A percentile compares a stretch with the other conserved stretches of the same genome.
These are phyloP conservation scores for Lasiosphaeris hirsuta DNA, from an alignment of 495 filamentous ascomycete genomes.

Conservation along the genomic window DNA sequence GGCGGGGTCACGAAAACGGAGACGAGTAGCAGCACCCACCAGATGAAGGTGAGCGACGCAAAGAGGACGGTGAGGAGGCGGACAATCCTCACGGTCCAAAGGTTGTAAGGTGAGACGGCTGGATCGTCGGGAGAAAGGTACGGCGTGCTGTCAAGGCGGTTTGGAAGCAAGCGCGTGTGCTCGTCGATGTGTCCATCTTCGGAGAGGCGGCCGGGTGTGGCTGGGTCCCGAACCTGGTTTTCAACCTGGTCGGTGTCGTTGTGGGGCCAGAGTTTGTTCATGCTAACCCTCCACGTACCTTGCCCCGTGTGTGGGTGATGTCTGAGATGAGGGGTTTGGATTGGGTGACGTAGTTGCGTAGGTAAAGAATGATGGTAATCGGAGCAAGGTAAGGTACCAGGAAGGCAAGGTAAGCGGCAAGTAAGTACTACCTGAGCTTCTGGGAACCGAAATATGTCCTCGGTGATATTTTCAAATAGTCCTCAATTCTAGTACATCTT, in stretches of 20 bases:
- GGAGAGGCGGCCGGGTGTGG: slow-evolving; percentile 1
- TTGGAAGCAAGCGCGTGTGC: slow-evolving; percentile 68
- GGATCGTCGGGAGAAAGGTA: slow-evolving; percentile 93
- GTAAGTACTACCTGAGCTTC: no score
- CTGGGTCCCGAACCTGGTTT: no score
- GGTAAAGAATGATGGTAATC: no score
- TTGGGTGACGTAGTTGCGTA: background rate
- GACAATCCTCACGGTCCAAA: slow-evolving; percentile 79
- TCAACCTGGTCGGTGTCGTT: background rate
- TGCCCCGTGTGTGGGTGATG: no score
- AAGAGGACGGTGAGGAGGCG: slow-evolving; percentile 72
- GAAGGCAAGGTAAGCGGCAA: no score
- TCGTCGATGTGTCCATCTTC: slow-evolving; percentile 56
- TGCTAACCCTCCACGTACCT: background rate
- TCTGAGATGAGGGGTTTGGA: background rate
- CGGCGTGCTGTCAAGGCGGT: slow-evolving; percentile 47
- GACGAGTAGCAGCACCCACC: slow-evolving; percentile 86
- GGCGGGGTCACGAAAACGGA: slow-evolving; percentile 86
- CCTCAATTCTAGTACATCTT: no score
- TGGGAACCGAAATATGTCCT: no score
- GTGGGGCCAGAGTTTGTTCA: slow-evolving; percentile 8
- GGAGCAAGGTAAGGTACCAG: no score
- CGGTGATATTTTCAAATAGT: no score
- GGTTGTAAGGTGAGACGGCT: slow-evolving; percentile 93
- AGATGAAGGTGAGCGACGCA: slow-evolving; percentile 69